Base-by-base conservation (phyloP, 2,329 filamentous ascomycete genomes). In the Setomelanomma holmii region DNA sequence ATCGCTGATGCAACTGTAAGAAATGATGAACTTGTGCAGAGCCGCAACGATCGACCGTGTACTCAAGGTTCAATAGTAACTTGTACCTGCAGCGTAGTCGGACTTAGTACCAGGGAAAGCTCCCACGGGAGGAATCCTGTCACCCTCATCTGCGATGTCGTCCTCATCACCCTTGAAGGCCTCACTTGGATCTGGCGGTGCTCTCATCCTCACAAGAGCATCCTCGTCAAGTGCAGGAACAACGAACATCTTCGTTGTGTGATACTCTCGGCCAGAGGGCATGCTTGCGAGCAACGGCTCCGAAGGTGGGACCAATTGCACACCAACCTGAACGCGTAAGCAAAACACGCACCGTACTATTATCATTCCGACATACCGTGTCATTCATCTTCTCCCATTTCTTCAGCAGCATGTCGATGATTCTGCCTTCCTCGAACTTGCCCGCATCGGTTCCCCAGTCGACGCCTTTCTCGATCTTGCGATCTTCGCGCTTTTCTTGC, bases 331-430 rank as follows among this genome's bases (percentile, higher is more conserved):
- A 16, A 36, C 19, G 21, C 35, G 43, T 55, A 39, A 58, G 27
- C 49, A 16, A 43, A 23, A 10, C 21, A 7, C 16, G 21, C 24
- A 7, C 10, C 10, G 12, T 3, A 35, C 12, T n/a, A 4, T 2
- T 16, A 6, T 42, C 3, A 14, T 19, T 51, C 48, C 36, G 5
- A 73, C 85, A 78, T 77, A 96, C 90, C 16, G 90, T 96, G 74
- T 97, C 91, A 69, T 99, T 99, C 75, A 92, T 86, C 77, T 92
- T 95, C 56, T 85, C 86, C 93, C 95, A 97, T 72, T 96, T 97
- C 33, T 81, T 83, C 64, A 96, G 85, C 27, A 99, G 78, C 86
- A 95, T 91, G 64, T 95, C 90, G 45, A 97, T 81, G 2, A 98
- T 89, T 49, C 92, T 83, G 1, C 83, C 86, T 76, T 99, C 95